Conservation (phyloP, 768 basidiomycete species). For the Rhodotorula babjevae region DNA sequence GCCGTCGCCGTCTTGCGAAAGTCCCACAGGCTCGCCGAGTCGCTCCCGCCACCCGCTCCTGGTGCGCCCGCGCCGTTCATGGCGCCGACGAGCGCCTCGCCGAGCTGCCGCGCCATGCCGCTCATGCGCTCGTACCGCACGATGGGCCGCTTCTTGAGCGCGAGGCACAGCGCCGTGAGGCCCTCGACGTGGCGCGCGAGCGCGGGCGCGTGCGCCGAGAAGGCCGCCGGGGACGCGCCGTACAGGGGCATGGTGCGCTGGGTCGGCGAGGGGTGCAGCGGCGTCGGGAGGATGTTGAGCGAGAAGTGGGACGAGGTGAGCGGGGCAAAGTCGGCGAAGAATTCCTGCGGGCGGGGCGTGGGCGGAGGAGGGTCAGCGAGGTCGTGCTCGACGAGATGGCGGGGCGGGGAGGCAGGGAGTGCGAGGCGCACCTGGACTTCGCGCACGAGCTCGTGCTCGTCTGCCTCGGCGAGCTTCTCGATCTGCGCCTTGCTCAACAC, state of each 20-base stretch:
- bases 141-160: conserved; percentile 90
- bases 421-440: conserved; percentile 79
- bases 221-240: conserved; percentile 65
- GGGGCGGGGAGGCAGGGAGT: not conserved
- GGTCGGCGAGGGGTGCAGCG: conserved; percentile 49
- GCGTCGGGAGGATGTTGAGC: conserved; percentile 67
- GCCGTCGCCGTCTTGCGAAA: conserved; percentile 83
- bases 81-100: conserved; percentile 76
- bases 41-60: too few species aligned
- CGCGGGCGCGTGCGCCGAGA: conserved; percentile 52
- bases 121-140: conserved; percentile 94
- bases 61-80: conserved; percentile 55
- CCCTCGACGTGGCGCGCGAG: conserved; percentile 75
- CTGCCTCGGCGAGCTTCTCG: conserved; percentile 85
- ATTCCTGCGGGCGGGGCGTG: conserved; percentile 67
- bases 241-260: conserved; percentile 54
- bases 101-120: conserved; percentile 82
- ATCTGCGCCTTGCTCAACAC: conserved; percentile 81
- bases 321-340: conserved; percentile 93
- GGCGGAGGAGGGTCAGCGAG: not conserved
- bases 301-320: conserved; percentile 82
- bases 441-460: conserved; percentile 91
- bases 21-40: conserved; percentile 76
- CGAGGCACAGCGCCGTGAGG: conserved; percentile 77
- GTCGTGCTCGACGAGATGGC: not conserved